Percentiles rank a stretch among this genome's conserved stretches.
Evolutionary conservation across 176 grass and related monocot genomes (phyloP).

Genomic region (Oryza officinalis): DNA sequence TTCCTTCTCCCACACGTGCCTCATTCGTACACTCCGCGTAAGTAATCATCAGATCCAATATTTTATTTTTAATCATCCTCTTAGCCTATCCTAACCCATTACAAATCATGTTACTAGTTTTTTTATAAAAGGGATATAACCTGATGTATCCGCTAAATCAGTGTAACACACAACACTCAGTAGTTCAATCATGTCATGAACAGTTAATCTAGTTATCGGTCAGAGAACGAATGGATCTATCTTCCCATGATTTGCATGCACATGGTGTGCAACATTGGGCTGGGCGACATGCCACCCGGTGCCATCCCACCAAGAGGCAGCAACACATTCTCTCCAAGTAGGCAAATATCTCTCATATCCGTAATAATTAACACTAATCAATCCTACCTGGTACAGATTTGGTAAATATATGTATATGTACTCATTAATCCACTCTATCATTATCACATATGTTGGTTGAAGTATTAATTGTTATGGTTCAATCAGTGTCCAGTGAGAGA

Average conservation of each 20-base stretch:
- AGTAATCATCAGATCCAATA: no score
- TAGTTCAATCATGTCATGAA: not conserved
- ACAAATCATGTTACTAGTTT: no score
- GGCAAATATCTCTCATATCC: not conserved
- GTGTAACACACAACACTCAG: not conserved
- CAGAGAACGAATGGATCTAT: not conserved
- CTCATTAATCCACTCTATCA: not conserved
- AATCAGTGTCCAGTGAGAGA: not conserved
- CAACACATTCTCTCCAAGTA: not conserved
- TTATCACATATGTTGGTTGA: not conserved
- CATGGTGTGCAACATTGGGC: constrained; percentile 13
- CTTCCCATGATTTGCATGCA: constrained; percentile 36
- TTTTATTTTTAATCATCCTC: no score
- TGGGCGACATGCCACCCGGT: not conserved
- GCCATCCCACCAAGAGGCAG: constrained; percentile 2
- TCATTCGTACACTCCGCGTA: no score
- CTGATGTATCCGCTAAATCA: not conserved
- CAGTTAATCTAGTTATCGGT: not conserved
- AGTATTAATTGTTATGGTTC: not conserved
- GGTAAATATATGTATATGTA: not conserved
- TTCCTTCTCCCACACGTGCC: no score
- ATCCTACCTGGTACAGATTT: not conserved
- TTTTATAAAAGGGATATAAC: not conserved
- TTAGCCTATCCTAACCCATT: no score
- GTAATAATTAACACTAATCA: not conserved